Percentiles rank a stretch among this genome's conserved stretches.
These are phyloP conservation scores for Secale cereale DNA, from an alignment of 176 grass and related monocot species.

Conservation along the genomic window DNA sequence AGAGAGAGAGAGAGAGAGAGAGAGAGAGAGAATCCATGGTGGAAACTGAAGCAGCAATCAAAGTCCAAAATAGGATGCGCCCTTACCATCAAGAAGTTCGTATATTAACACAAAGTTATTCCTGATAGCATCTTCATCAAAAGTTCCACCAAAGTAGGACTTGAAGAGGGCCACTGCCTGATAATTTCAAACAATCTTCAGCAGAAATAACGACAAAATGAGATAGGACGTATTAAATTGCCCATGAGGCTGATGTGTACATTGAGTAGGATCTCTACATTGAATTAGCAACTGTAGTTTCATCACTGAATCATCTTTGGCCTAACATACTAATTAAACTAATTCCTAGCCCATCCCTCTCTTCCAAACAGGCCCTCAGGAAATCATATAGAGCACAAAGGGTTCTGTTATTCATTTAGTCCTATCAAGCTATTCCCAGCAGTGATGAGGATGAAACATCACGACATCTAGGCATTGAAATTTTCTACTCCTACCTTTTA, in stretches of 20 bases:
- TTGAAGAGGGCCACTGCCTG: constrained; percentile 97
- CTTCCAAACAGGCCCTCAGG: neutral
- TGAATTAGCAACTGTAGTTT: constrained; percentile 2
- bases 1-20: neutral
- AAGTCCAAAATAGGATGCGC: constrained; percentile 15
- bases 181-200: constrained; percentile 36
- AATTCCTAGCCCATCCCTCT: neutral
- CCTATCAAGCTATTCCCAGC: neutral
- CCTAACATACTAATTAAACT: neutral
- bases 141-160: constrained; percentile 93
- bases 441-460: neutral
- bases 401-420: neutral
- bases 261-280: neutral
- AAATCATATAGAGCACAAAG: constrained; percentile 14
- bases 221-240: neutral
- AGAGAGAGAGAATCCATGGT: constrained; percentile 1
- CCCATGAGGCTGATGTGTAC: neutral
- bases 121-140: constrained; percentile 98
- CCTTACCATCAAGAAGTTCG: constrained; percentile 99
- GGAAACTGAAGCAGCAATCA: constrained; percentile 22
- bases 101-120: constrained; percentile 99
- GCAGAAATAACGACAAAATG: neutral
- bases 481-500: neutral
- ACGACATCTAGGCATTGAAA: neutral
- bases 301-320: neutral